Conservation (phyloP, 768 basidiomycete species). For the Lactarius evosmus region DNA sequence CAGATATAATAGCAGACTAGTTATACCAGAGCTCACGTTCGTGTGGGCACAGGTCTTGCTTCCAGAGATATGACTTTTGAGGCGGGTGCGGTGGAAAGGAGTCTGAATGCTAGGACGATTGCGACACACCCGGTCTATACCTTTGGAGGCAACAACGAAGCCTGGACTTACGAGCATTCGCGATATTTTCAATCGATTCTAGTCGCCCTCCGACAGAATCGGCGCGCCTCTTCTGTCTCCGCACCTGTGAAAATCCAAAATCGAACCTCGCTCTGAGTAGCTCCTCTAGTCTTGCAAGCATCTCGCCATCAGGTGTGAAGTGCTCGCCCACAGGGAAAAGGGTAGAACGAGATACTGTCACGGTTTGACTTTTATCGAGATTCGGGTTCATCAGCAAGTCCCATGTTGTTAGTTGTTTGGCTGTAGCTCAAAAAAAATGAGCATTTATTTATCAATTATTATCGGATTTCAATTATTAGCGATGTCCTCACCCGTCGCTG, state of each 20-base stretch:
- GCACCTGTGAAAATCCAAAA: slow-evolving; percentile 2
- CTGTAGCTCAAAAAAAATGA: neutral
- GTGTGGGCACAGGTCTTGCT: slow-evolving; percentile 18
- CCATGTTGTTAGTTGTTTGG: slow-evolving; percentile 17
- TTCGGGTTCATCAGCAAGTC: slow-evolving; percentile 11
- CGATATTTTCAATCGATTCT: neutral
- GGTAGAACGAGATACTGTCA: slow-evolving; percentile 10
- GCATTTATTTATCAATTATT: neutral
- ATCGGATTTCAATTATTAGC: neutral
- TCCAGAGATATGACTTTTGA: slow-evolving; percentile 23
- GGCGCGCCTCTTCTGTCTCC: slow-evolving; percentile 16
- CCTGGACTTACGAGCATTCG: slow-evolving; percentile 3
- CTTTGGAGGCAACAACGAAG: neutral
- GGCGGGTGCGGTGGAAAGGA: slow-evolving; percentile 11
- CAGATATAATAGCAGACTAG: neutral
- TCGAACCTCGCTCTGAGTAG: slow-evolving; percentile 8
- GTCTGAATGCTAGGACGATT: slow-evolving; percentile 21
- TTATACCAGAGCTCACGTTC: slow-evolving; percentile 7
- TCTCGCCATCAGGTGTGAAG: neutral
- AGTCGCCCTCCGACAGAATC: neutral
- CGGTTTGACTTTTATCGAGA: slow-evolving; percentile 8
- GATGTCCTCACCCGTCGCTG: slow-evolving; percentile 5
- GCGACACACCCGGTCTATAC: neutral
- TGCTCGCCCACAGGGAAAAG: slow-evolving; percentile 2
- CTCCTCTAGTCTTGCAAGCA: slow-evolving; percentile 14